A percentile compares a stretch with the other conserved stretches of the same genome.
phyloP scores from a whole-genome alignment of 257 asterid genomes.

The Henckelia pumila region DNA sequence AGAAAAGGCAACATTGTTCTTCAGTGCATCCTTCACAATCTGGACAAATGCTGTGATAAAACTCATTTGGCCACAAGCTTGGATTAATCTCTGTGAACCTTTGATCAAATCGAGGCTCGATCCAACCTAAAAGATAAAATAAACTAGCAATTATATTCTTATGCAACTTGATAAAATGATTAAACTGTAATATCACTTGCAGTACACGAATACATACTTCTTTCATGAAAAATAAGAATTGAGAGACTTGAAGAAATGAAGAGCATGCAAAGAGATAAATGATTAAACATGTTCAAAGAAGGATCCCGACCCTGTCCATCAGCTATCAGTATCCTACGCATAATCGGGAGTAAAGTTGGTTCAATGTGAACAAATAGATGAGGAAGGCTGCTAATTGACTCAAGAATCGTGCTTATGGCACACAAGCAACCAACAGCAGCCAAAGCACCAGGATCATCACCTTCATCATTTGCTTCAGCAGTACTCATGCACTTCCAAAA shows the following conservation, averaged over 20 bases:
- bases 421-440: slow-evolving; percentile 99
- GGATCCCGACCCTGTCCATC: slow-evolving; percentile 84
- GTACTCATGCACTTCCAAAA: slow-evolving; percentile 97
- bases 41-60: too few species aligned
- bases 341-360: slow-evolving; percentile 88
- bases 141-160: too few species aligned
- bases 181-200: too few species aligned
- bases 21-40: too few species aligned
- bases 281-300: slow-evolving; percentile 6
- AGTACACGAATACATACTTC: too few species aligned
- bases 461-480: slow-evolving; percentile 93
- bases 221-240: not conserved
- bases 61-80: too few species aligned
- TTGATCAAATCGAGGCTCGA: too few species aligned
- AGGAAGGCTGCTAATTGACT: slow-evolving; percentile 90
- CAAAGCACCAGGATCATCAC: slow-evolving; percentile 96
- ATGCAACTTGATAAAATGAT: too few species aligned
- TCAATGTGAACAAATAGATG: slow-evolving; percentile 81
- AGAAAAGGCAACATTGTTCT: too few species aligned
- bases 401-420: slow-evolving; percentile 98
- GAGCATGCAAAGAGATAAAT: not conserved
- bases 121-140: too few species aligned
- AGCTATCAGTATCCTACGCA: slow-evolving; percentile 92
- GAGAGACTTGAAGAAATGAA: slow-evolving; percentile 4
- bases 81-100: too few species aligned